phyloP scores from a whole-genome alignment of 306 rosid species.

The Cicer judaicum region DNA sequence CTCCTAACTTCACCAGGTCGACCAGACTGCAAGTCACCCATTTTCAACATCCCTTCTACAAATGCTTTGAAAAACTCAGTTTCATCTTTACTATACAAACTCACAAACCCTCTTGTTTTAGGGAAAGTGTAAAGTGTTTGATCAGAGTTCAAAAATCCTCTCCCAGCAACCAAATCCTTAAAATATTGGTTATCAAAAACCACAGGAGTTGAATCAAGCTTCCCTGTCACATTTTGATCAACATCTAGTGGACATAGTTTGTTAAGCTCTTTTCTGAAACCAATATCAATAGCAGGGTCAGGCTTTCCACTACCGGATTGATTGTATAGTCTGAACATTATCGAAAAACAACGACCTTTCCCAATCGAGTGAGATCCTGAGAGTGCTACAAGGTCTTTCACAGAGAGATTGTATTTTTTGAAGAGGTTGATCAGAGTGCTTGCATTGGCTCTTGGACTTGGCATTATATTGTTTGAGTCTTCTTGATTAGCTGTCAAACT shows the following conservation, averaged over 20 bases:
- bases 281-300: constrained; percentile 70
- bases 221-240: constrained; percentile 75
- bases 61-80: constrained; percentile 58
- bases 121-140: constrained; percentile 68
- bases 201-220: constrained; percentile 76
- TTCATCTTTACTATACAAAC: constrained; percentile 54
- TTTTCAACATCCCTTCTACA: constrained; percentile 74
- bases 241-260: constrained; percentile 64
- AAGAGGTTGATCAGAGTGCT: constrained; percentile 70
- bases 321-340: constrained; percentile 91
- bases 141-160: constrained; percentile 88
- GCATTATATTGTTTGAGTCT: constrained; percentile 76
- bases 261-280: constrained; percentile 56
- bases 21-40: constrained; percentile 81
- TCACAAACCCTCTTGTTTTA: constrained; percentile 56
- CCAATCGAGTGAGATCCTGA: constrained; percentile 93
- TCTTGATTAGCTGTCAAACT: constrained; percentile 72
- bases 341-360: constrained; percentile 79
- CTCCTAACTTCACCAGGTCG: constrained; percentile 76
- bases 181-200: constrained; percentile 85
- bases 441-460: constrained; percentile 89
- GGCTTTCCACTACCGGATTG: constrained; percentile 78
- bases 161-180: constrained; percentile 79
- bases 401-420: constrained; percentile 51
- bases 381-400: constrained; percentile 76